Base-by-base conservation (phyloP, 768 basidiomycete genomes). In the Tulasnella sp. region DNA sequence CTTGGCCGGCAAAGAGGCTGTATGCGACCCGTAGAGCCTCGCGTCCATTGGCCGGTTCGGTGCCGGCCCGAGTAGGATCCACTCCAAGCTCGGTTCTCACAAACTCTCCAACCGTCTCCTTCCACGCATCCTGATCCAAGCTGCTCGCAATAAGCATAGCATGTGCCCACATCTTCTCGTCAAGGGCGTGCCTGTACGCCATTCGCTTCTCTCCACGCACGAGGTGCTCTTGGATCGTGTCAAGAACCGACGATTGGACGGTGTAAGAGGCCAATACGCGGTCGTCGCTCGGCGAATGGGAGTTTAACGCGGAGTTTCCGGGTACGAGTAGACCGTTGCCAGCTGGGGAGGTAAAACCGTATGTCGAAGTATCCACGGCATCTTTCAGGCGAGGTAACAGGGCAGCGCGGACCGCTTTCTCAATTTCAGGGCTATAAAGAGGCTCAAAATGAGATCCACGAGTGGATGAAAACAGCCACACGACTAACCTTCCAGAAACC, bases 61-160 rank as follows among this genome's bases (percentile, higher is more conserved):
- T 69, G 5, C 77, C 42, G 64, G 75, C 63, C 12, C 63, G 37
- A 22, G 77, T 73, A 14, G 68, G 75, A 14, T 75, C 79, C 6
- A 78, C 77, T 0, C 86, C 85, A 3, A 98, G 82, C 77, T 97
- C 96, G 17, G 86, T 83, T 39, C 86, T 86, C 40, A 95, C 79
- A 77, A 98, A 99, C 73, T 95, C 92, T 59, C 85, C 86, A 0
- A 93, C 91, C 14, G 90, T 91, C 74, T 94, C 93, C 77, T 91
- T 92, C 94, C 94, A 98, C 1, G 92, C 84, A 35, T 97, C 95
- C 76, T 91, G 92, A 79, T 96, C 96, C 67, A 97, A 86, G 71
- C 91, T 90, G 77, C 92, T 95, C 11, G 96, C 88, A 75, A 99
- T 94, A 71, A 98, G 80, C 86, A 98, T 88, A 1, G 97, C 96